Conservation (phyloP, 1,139 yeast genomes). For the Suhomyces bribrorum region DNA sequence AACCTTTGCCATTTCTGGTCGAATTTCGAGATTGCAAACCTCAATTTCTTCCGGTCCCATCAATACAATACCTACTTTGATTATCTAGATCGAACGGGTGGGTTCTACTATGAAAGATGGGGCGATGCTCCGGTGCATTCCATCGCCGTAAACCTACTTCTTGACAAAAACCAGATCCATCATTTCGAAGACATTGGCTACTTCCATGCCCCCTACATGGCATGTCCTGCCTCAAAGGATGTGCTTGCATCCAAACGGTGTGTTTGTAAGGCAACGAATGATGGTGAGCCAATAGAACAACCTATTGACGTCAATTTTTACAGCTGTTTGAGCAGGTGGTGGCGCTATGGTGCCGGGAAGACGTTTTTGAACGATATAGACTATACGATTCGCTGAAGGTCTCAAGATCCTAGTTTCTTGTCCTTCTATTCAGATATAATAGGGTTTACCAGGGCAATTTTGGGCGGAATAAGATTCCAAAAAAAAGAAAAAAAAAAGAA, state of each 20-base stretch:
- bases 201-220: constrained; percentile 74
- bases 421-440: too few relatives aligned
- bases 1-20: constrained; percentile 96
- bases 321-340: constrained; percentile 85
- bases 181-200: constrained; percentile 94
- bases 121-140: constrained; percentile 98
- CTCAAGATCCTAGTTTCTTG: background rate
- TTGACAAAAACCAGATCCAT: constrained; percentile 69
- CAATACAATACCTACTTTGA: constrained; percentile 70
- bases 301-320: constrained; percentile 59
- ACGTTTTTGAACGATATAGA: constrained; percentile 42
- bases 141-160: constrained; percentile 65
- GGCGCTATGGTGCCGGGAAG: constrained; percentile 70
- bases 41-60: constrained; percentile 76
- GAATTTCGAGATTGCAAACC: constrained; percentile 83
- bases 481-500: too few relatives aligned
- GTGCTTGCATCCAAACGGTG: constrained; percentile 63
- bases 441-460: too few relatives aligned
- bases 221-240: constrained; percentile 70
- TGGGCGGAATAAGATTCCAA: too few relatives aligned
- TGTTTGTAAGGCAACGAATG: constrained; percentile 51
- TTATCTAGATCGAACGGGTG: constrained; percentile 70
- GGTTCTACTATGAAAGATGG: constrained; percentile 93
- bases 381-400: constrained; percentile 11
- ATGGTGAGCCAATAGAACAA: constrained; percentile 36